A percentile compares a stretch with the other conserved stretches of the same genome.
Conservation (phyloP, 805 yeast genomes). For the Wickerhamomyces pijperi region DNA sequence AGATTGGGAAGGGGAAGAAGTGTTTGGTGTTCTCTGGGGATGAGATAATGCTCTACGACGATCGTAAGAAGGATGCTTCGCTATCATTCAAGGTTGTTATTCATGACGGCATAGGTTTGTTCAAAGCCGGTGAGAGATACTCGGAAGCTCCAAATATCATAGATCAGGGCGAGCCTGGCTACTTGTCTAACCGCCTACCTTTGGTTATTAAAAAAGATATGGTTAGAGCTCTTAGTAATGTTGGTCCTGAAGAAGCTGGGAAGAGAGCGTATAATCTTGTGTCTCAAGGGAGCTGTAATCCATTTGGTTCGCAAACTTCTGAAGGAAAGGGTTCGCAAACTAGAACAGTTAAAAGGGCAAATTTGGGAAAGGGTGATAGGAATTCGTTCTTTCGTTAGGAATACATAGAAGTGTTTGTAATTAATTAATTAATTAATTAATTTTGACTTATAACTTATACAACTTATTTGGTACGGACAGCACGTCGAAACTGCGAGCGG, state of each 20-base stretch:
- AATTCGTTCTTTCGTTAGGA: slow-evolving; percentile 17
- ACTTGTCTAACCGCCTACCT: slow-evolving; percentile 3
- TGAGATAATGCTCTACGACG: slow-evolving; percentile 52
- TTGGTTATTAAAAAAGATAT: neutral
- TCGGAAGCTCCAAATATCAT: slow-evolving; percentile 1
- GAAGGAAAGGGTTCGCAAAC: neutral
- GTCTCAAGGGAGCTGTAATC: too few relatives aligned
- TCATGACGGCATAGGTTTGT: slow-evolving; percentile 54
- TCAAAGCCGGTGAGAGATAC: slow-evolving; percentile 30
- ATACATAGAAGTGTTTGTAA: too few relatives aligned
- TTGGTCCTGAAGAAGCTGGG: too few relatives aligned
- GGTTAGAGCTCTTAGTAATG: neutral
- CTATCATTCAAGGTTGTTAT: slow-evolving; percentile 44
- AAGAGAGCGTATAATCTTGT: too few relatives aligned
- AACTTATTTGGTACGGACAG: too few relatives aligned
- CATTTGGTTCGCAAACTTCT: neutral
- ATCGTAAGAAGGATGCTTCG: slow-evolving; percentile 37
- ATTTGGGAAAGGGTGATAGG: slow-evolving; percentile 17
- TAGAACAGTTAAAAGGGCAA: slow-evolving; percentile 18
- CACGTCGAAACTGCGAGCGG: too few relatives aligned
- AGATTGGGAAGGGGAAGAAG: slow-evolving; percentile 53
- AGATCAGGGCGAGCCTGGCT: slow-evolving; percentile 11
- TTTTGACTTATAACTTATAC: too few relatives aligned
- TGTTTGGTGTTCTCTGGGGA: slow-evolving; percentile 55
- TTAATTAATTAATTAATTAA: too few relatives aligned